Evolutionary conservation across 495 filamentous ascomycete species (phyloP), one percentile per base, ranked within the genome.

Genomic region (Aspergillus bertholletiae): DNA sequence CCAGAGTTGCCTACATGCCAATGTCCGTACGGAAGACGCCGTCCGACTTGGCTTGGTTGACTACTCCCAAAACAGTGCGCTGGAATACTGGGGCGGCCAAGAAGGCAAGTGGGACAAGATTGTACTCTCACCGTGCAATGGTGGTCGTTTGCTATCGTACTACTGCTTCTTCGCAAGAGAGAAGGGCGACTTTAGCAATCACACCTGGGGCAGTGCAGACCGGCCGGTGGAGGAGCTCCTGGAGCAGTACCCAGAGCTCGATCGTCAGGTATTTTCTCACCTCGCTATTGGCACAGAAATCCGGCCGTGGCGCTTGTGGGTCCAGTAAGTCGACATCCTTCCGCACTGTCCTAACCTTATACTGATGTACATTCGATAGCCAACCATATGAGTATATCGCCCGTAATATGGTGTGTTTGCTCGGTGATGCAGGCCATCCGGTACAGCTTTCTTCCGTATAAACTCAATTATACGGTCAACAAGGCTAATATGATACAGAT

Each of bases 41-140:
- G 65, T 70, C 32, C 57, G 56, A 6, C 66, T 77, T 1, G 76
- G 76, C 0, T 57, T 78, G 13, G 66, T 73, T 12, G 69, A 78
- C 58, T 76, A 76, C 51, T 74, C 74, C 0, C 53, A 74, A 18
- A 32, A 78, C 57, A 69, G 62, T 17, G 76, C 76, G 2, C 55
- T 79, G 3, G 71, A 79, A 50, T 78, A 76, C 64, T 79, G 76
- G 76, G 76, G 76, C 12, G 76, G 76, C 15, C 74, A 76, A 48
- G 71, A 76, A 45, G 71, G 72, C 39, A 77, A 75, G 55, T 72
- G 68, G 65, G 69, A 76, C 32, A 79, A 79, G 60, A 79, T 79
- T 45, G 75, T 78, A 5, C 61, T 78, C 8, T 78, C 75, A 0
- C 76, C 76, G 4, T 79, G 74, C 61, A 74, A 75, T 54, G 70